phyloP scores from a whole-genome alignment of 306 rosid genomes.

The Castanopsis chinensis region DNA sequence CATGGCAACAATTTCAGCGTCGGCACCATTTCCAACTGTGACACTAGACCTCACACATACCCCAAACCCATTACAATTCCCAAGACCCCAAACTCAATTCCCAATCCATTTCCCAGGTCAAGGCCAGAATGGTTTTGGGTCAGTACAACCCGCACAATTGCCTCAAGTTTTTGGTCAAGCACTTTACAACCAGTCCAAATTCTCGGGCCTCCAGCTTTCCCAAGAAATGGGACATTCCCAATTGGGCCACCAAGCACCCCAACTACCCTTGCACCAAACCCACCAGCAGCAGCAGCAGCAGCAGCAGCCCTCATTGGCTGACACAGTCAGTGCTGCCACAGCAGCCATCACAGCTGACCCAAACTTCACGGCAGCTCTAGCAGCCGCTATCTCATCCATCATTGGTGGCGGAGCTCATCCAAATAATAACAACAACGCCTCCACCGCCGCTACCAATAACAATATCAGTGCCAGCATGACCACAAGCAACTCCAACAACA shows the following conservation, averaged over 20 bases:
- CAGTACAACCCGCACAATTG: constrained; percentile 28
- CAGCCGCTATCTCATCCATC: constrained; percentile 93
- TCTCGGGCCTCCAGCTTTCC: constrained; percentile 89
- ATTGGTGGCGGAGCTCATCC: constrained; percentile 64
- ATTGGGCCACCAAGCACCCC: constrained; percentile 37
- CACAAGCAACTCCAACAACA: constrained; percentile 21
- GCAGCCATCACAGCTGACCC: constrained; percentile 92
- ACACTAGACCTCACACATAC: constrained; percentile 84
- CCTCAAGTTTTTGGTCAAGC: constrained; percentile 57
- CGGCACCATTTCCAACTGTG: constrained; percentile 52
- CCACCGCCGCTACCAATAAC: not conserved
- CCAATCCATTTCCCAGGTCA: constrained; percentile 59
- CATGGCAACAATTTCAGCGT: constrained; percentile 47
- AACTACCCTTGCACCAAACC: constrained; percentile 27
- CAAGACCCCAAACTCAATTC: constrained; percentile 48
- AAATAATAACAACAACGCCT: constrained; percentile 15
- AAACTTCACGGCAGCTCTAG: constrained; percentile 81
- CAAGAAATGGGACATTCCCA: constrained; percentile 55
- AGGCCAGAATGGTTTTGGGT: constrained; percentile 43
- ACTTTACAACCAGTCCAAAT: constrained; percentile 76
- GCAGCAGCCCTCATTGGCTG: constrained; percentile 43
- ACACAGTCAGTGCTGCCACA: constrained; percentile 77
- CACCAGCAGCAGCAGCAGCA: constrained; percentile 9
- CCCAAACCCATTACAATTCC: constrained; percentile 57
- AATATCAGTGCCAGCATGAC: constrained; percentile 7